phyloP scores from a whole-genome alignment of 2,329 filamentous ascomycete species.

The Talaromyces pinophilus region DNA sequence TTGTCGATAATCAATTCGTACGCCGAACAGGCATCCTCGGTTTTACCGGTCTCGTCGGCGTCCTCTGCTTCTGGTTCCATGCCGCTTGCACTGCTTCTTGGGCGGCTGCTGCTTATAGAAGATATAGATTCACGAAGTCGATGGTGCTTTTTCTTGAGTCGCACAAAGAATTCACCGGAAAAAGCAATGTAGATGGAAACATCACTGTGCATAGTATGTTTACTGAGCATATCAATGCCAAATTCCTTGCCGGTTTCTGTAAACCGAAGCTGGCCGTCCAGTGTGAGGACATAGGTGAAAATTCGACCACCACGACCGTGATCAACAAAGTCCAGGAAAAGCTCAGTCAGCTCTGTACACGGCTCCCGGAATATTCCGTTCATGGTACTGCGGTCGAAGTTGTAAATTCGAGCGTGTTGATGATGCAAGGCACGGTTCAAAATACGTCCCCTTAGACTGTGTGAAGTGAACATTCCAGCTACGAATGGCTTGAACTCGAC shows the following conservation, averaged over 20 bases:
- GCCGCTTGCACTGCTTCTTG: background rate
- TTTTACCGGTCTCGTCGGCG: background rate
- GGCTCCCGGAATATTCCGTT: constrained; percentile 69
- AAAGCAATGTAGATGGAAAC: constrained; percentile 89
- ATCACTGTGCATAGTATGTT: constrained; percentile 96
- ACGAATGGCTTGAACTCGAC: constrained; percentile 93
- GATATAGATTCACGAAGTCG: constrained; percentile 43
- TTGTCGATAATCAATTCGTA: constrained; percentile 95
- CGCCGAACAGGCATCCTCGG: constrained; percentile 53
- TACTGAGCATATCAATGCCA: constrained; percentile 86
- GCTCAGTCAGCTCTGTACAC: constrained; percentile 68
- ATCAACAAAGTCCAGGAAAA: constrained; percentile 83
- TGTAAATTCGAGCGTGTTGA: constrained; percentile 86
- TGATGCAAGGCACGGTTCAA: constrained; percentile 85
- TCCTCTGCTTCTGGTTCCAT: background rate
- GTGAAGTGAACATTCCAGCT: constrained; percentile 79
- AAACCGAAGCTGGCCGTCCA: constrained; percentile 84
- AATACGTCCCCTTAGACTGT: constrained; percentile 74
- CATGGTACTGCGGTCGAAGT: constrained; percentile 75
- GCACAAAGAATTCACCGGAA: constrained; percentile 89
- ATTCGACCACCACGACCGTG: constrained; percentile 82
- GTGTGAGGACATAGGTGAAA: constrained; percentile 88
- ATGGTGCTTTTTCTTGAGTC: constrained; percentile 60
- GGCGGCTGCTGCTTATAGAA: constrained; percentile 2
- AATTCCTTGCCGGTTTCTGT: constrained; percentile 97